Base-by-base conservation (phyloP, 495 filamentous ascomycete species). In the Cercophora scortea region DNA sequence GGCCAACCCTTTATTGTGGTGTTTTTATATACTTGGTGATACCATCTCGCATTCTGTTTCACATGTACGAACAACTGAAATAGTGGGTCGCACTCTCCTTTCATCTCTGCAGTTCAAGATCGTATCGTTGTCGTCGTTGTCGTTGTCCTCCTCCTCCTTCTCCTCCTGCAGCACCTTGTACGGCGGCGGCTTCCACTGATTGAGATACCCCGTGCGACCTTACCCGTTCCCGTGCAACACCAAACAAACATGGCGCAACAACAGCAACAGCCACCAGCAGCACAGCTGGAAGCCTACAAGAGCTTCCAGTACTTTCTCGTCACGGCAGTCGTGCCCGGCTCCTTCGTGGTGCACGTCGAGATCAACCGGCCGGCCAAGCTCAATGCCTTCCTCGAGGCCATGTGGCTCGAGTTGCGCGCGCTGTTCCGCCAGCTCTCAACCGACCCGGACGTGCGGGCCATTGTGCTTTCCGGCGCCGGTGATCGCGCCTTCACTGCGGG, bases 341-440 rank as follows among this genome's bases (percentile, higher is more conserved):
- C 25, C 25, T 25, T 25, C 5, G 88, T 96, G 39, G 89, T 87
- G 9, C 89, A 95, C 65, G 90, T 98, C 47, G 86, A 96, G 66
- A 96, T 95, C 73, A 91, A 95, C 74, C 82, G 93, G 8, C 82
- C 92, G 1, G 68, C 82, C 47, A 96, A 96, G 72, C 73, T 96
- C 65, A 98, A 98, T 69, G 84, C 93, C 50, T 97, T 96, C 69
- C 73, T 81, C 54, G 85, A 90, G 70, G 74, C 84, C 42, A 96
- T 96, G 89, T 98, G 92, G 90, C 71, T 84, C 42, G 88, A 95
- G 72, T 69, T 96, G 50, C 75, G 79, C 49, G 59, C 64, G 8
- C 70, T 96, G 64, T 95, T 98, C 75, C 65, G 71, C 53, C 71
- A 77, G 43, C 82, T 97, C 54, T 95, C 89, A 32, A 55, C 68